Evolutionary conservation across 169 alveolate species (phyloP), one percentile per base, ranked within the genome.

Genomic region (Plasmodium coatneyi): DNA sequence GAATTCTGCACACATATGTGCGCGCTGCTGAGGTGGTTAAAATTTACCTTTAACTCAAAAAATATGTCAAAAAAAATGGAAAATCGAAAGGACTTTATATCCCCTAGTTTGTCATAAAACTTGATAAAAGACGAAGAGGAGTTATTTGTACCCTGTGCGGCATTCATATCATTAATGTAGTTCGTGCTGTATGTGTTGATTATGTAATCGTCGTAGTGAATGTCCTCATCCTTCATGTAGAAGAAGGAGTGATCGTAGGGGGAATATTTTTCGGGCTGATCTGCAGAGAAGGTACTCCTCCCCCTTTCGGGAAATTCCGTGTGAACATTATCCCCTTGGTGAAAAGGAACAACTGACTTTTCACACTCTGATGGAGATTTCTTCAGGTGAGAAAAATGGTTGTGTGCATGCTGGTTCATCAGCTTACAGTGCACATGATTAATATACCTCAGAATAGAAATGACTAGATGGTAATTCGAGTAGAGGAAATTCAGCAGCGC

Each of bases 221-320:
- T 89, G 19, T 89, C 94, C 79, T 89, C 94, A 80, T 89, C 56
- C 39, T 89, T 78, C 94, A 89, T 89, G 49, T 89, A 89, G 36
- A 89, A 89, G 56, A 89, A 60, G 72, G 82, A 10, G 43, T 82
- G 14, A 19, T n/a, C 70, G 25, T 82, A 30, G 7, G 71, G 43
- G 14, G 14, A 1, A 56, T 3, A 25, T 0, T 16, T 22, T 56
- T 52, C 60, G 6, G 60, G 39, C 19, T 28, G 12, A 49, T 16
- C 54, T 16, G 30, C 5, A 25, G 30, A 30, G 14, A 41, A 41
- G 39, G 22, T 56, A 25, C 71, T 82, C 25, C 56, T 30, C 71
- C 60, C 30, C 43, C 28, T 14, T 56, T 82, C 46, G 12, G 19
- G 12, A 1, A 54, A 19, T 41, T 82, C 78, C 54, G 12, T 28